Percentiles rank a stretch among this genome's conserved stretches.
Evolutionary conservation across 2,329 filamentous ascomycete genomes (phyloP).

Genomic region (Sporothrix inflata): DNA sequence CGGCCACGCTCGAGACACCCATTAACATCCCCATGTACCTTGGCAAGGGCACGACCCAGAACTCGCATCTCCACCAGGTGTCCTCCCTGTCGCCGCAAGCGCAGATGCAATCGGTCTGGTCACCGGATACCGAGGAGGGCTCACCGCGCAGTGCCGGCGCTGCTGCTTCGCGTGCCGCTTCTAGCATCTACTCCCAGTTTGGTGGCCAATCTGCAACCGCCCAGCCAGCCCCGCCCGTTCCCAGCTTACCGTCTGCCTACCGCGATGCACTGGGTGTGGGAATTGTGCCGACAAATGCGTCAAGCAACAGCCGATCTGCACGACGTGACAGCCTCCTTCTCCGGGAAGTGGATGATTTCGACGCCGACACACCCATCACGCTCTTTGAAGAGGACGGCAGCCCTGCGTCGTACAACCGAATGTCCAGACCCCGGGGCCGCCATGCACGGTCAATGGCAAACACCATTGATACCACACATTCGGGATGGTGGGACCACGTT

Average conservation of each 20-base stretch:
- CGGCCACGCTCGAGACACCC: conserved; percentile 48
- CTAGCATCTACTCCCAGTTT: conserved; percentile 65
- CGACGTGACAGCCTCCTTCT: conserved; percentile 22
- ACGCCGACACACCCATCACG: conserved; percentile 61
- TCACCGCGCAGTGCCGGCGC: conserved; percentile 40
- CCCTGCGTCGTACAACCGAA: conserved; percentile 44
- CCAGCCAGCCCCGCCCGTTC: conserved; percentile 58
- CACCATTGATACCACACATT: conserved; percentile 57
- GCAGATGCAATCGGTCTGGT: conserved; percentile 60
- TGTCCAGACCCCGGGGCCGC: conserved; percentile 44
- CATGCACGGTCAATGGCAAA: conserved; percentile 42
- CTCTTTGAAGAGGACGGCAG: conserved; percentile 71
- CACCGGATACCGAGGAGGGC: conserved; percentile 62
- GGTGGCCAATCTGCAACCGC: conserved; percentile 41
- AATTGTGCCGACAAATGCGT: not conserved
- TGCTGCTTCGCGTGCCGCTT: conserved; percentile 47
- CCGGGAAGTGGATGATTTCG: conserved; percentile 55
- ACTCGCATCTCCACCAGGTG: conserved; percentile 32
- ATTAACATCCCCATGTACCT: conserved; percentile 40
- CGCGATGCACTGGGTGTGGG: not conserved
- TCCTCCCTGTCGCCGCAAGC: conserved; percentile 37
- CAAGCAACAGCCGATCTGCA: not conserved
- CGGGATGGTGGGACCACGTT: conserved; percentile 80
- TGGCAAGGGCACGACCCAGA: not conserved
- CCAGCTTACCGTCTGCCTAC: conserved; percentile 55